Evolutionary conservation across 2,329 filamentous ascomycete species (phyloP), one percentile per base, ranked within the genome.

Genomic region (Aspergillus pseudoterreus): DNA sequence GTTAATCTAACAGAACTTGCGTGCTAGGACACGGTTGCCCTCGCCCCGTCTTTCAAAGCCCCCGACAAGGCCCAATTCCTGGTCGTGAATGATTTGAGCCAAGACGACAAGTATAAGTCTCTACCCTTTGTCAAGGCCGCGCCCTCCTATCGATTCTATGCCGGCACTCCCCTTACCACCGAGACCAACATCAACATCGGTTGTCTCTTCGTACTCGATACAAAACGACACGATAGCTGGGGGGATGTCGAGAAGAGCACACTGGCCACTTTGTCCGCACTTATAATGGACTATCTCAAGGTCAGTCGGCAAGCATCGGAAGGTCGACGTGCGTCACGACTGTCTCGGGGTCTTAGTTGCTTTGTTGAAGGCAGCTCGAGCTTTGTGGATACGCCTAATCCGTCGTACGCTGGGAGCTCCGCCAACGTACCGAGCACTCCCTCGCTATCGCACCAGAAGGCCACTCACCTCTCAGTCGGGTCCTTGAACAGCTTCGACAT

Each of bases 241-340:
- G 63, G 58, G 1, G 38, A 61, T 2, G 38, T 47, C 6, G 66
- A 71, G 46, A 68, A 66, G 50, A 71, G 75, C 19, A 84, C 82
- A 45, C 70, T 87, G 63, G 75, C 78, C 41, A 82, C 82, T 38
- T 74, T 86, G 67, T 73, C 78, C 0, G 70, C 71, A 15, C 78
- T 82, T 4, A 74, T 83, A 4, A 82, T 84, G 71, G 78, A 83
- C 35, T 83, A 86, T 51, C 65, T 88, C 8, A 82, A 84, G 49
- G 61, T 72, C n/a, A 67, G 79, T 75, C 72, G 80, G 72, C 42
- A 75, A 76, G 56, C 75, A 72, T 54, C 77, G 70, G 48, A 79
- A 74, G 50, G 81, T 78, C 57, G 79, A 77, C 57, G 77, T 72
- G 59, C 76, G 75, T 57, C 79, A 73, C 38, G 81, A 76, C 55